Evolutionary conservation across 2,329 filamentous ascomycete species (phyloP).

Genomic region (Raffaelea arxii): DNA sequence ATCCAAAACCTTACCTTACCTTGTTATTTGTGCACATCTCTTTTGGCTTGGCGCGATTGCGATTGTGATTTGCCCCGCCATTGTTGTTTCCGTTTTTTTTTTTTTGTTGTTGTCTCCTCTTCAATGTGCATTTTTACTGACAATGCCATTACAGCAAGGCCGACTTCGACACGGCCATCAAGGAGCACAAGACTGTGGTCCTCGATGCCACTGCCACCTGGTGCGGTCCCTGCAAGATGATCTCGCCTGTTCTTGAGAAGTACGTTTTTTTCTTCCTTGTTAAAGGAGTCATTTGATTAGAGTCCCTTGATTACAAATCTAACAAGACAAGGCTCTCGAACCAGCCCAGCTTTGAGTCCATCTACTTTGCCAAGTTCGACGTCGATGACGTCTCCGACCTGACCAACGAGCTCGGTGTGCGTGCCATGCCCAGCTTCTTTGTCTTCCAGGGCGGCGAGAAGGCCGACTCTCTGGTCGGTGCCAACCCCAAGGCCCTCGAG

Average conservation of each 20-base stretch:
- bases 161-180: constrained; percentile 26
- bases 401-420: constrained; percentile 66
- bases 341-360: constrained; percentile 29
- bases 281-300: too few relatives aligned
- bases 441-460: constrained; percentile 74
- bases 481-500: constrained; percentile 59
- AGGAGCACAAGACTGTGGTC: constrained; percentile 46
- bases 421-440: constrained; percentile 88
- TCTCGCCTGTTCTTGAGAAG: constrained; percentile 65
- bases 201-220: constrained; percentile 83
- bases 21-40: too few relatives aligned
- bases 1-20: too few relatives aligned
- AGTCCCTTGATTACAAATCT: constrained; percentile 6
- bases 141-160: too few relatives aligned
- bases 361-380: constrained; percentile 82
- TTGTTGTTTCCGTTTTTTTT: too few relatives aligned
- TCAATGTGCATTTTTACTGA: too few relatives aligned
- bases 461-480: constrained; percentile 65
- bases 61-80: too few relatives aligned
- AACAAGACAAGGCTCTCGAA: constrained; percentile 44
- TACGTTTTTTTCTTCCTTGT: constrained; percentile 22
- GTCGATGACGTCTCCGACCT: constrained; percentile 74
- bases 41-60: too few relatives aligned
- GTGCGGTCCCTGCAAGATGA: constrained; percentile 93
- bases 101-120: background rate